A percentile compares a stretch with the other conserved stretches of the same genome.
phyloP scores from a whole-genome alignment of 73 alveolate genomes.

The Paramecium octaurelia region DNA sequence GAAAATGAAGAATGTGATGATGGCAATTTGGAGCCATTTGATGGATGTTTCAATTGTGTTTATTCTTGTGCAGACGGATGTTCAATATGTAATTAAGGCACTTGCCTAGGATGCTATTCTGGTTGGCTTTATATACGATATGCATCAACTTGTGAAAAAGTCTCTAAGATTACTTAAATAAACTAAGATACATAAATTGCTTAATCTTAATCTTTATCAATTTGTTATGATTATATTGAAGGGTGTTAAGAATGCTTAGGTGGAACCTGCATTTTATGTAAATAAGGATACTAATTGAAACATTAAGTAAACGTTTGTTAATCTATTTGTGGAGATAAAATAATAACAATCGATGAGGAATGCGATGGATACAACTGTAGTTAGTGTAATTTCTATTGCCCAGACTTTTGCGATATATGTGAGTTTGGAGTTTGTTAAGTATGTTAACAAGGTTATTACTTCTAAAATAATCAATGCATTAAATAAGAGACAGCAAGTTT shows the following conservation, averaged over 20 bases:
- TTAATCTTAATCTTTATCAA: background rate
- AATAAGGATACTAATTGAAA: background rate
- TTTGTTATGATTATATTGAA: background rate
- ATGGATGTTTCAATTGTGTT: background rate
- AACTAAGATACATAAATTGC: background rate
- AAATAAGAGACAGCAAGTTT: background rate
- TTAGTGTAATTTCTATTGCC: background rate
- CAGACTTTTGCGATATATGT: background rate
- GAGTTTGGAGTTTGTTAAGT: background rate
- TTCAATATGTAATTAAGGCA: background rate
- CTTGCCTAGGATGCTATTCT: background rate
- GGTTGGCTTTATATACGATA: background rate
- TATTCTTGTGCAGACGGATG: background rate
- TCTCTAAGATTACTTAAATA: background rate
- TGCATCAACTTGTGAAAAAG: background rate
- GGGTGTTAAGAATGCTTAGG: background rate
- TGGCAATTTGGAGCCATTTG: conserved; percentile 32
- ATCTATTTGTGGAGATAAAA: background rate
- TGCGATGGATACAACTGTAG: background rate
- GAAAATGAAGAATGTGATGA: conserved; percentile 34
- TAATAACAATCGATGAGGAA: background rate
- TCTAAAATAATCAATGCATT: background rate
- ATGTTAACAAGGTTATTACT: background rate
- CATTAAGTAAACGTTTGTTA: background rate
- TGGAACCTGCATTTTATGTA: background rate